phyloP scores from a whole-genome alignment of 2,329 filamentous ascomycete species.

The Dryadomyces sulphureus region DNA sequence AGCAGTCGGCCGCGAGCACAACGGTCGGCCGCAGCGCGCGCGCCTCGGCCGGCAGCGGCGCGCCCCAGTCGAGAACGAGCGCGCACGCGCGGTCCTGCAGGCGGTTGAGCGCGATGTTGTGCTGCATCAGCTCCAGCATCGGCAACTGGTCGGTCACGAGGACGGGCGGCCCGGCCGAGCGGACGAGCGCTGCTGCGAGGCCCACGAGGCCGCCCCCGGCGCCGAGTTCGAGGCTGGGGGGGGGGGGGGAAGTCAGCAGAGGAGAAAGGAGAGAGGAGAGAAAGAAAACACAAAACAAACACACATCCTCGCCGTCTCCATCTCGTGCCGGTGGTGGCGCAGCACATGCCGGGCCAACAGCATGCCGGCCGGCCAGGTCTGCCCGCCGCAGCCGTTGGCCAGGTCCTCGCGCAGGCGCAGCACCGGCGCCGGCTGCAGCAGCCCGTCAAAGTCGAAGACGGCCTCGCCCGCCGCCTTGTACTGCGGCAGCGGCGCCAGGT shows the following conservation, averaged over 20 bases:
- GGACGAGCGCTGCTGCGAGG: constrained; percentile 43
- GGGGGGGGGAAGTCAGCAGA: constrained; percentile 6
- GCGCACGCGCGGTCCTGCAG: constrained; percentile 50
- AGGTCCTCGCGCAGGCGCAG: constrained; percentile 76
- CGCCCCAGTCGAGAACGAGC: constrained; percentile 65
- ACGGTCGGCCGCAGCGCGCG: constrained; percentile 52
- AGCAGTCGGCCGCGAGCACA: constrained; percentile 89
- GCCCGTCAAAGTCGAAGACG: constrained; percentile 52
- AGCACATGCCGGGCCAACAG: constrained; percentile 77
- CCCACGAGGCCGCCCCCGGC: constrained; percentile 83
- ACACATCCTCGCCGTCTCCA: constrained; percentile 59
- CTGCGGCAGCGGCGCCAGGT: constrained; percentile 42
- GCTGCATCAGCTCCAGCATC: constrained; percentile 75
- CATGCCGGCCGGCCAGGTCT: constrained; percentile 90
- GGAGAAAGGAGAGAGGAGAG: too few species aligned
- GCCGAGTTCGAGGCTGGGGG: constrained; percentile 67
- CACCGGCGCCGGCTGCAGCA: constrained; percentile 45
- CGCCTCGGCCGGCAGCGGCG: constrained; percentile 39
- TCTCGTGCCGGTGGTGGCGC: constrained; percentile 48
- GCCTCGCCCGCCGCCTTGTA: constrained; percentile 41
- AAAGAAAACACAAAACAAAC: constrained; percentile 19
- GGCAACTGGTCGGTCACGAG: constrained; percentile 76
- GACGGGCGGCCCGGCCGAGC: constrained; percentile 32
- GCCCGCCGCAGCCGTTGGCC: constrained; percentile 76
- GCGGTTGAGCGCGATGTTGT: constrained; percentile 72